phyloP scores from a whole-genome alignment of 305 asterid species.

The Lippia alba region DNA sequence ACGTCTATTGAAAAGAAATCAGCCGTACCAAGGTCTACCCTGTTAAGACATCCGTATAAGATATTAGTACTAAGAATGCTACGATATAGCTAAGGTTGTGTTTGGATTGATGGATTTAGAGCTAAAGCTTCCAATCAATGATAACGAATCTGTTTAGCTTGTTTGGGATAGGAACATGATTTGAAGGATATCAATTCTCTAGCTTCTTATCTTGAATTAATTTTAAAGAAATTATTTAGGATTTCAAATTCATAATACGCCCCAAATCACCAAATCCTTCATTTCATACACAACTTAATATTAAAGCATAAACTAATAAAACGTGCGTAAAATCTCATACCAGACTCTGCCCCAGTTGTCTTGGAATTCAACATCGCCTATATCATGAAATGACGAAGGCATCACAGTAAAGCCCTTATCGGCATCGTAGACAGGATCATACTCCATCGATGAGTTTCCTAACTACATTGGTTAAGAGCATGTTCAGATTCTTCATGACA shows the following conservation, averaged over 20 bases:
- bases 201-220: background rate
- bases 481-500: background rate
- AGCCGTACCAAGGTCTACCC: slow-evolving; percentile 96
- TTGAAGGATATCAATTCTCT: slow-evolving; percentile 3
- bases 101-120: slow-evolving; percentile 1
- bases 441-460: slow-evolving; percentile 77
- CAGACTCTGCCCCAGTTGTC: slow-evolving; percentile 95
- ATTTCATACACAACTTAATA: background rate
- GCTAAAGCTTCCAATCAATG: background rate
- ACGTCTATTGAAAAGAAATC: slow-evolving; percentile 89
- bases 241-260: background rate
- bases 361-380: slow-evolving; percentile 86
- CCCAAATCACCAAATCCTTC: background rate
- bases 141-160: slow-evolving; percentile 8
- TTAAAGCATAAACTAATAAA: slow-evolving; percentile 2
- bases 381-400: slow-evolving; percentile 93
- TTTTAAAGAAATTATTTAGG: background rate
- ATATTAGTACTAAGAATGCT: slow-evolving; percentile 1
- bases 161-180: slow-evolving; percentile 5
- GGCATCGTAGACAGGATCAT: slow-evolving; percentile 80
- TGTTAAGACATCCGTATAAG: slow-evolving; percentile 37
- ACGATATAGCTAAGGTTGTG: background rate
- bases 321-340: slow-evolving; percentile 43
- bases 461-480: slow-evolving; percentile 51
- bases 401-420: slow-evolving; percentile 81